Base-by-base conservation (phyloP, 1,139 yeast species). In the Yamadazyma sp. region DNA sequence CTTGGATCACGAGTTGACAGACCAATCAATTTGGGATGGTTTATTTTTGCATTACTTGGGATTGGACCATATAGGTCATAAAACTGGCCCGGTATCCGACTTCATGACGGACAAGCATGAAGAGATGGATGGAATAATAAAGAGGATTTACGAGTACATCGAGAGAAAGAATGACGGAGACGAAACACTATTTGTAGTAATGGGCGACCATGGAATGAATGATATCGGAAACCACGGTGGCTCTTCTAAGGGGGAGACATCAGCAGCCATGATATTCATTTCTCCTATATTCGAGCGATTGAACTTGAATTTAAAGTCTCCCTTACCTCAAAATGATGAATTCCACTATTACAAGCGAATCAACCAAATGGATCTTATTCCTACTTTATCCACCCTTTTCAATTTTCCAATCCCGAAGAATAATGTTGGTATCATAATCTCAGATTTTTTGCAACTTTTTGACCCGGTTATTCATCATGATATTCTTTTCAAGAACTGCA, bases 181-280 rank as follows among this genome's bases (percentile, higher is more conserved):
- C 31, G 76, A 81, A 20, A 84, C 95, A 0, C 59, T 92, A 34
- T 64, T 92, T 26, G 78, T 92, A 6, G 77, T 92, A 1, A 68
- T 87, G 68, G 98, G 98, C 1, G 98, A 91, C 54, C 98, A 91
- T 59, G 98, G 98, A 1, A 91, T 91, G 98, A 87, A 87, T 53
- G 87, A 82, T 37, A 78, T 82, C 2, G 98, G 98, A 0, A 92
- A 92, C 53, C 98, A 92, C 58, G 98, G 98, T 10, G 98, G 97
- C 0, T 87, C 97, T 0, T 86, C 96, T 0, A 61, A 73, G 0
- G 96, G 97, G 0, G 98, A 92, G 59, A 92, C 97, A 0, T 84
- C 89, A 17, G 83, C 98, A 1, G 97, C 86, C 0, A 55, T 92
- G 54, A 64, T 82, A 1, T 72, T 92, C 36, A 64, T 86, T 1